A percentile compares a stretch with the other conserved stretches of the same genome.
These are phyloP conservation scores for Prunus kanzakura DNA, from an alignment of 306 rosid species.

Conservation along the genomic window DNA sequence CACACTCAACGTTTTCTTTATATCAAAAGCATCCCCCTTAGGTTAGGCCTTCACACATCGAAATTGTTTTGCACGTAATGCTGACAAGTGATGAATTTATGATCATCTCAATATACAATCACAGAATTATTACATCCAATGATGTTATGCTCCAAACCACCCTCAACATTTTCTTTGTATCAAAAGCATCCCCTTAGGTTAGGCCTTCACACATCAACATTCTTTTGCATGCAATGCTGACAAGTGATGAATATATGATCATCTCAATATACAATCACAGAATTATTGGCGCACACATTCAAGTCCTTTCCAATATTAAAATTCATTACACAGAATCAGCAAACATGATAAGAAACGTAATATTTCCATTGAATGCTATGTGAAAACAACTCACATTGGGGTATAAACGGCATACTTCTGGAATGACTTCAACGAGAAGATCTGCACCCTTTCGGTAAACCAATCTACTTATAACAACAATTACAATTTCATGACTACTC, in stretches of 20 bases:
- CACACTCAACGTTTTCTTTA: not conserved
- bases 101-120: not conserved
- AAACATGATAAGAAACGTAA: not conserved
- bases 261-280: not conserved
- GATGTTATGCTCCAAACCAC: not conserved
- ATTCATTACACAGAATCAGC: not conserved
- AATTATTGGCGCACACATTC: not conserved
- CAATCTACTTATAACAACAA: constrained; percentile 86
- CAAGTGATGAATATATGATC: not conserved
- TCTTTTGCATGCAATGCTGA: not conserved
- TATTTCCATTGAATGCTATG: not conserved
- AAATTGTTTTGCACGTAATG: not conserved
- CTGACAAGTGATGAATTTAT: not conserved
- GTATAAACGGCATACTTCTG: constrained; percentile 73
- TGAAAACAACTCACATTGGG: constrained; percentile 60
- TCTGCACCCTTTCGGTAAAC: constrained; percentile 91
- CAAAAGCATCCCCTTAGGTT: not conserved
- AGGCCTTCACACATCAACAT: not conserved
- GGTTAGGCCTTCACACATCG: not conserved
- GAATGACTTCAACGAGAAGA: constrained; percentile 93
- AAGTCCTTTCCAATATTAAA: not conserved
- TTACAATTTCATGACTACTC: constrained; percentile 49
- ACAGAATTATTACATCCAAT: not conserved
- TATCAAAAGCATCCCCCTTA: not conserved
- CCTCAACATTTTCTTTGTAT: not conserved